These are phyloP conservation scores for Erythrophleum fordii DNA, from an alignment of 306 rosid genomes.

Conservation along the genomic window DNA sequence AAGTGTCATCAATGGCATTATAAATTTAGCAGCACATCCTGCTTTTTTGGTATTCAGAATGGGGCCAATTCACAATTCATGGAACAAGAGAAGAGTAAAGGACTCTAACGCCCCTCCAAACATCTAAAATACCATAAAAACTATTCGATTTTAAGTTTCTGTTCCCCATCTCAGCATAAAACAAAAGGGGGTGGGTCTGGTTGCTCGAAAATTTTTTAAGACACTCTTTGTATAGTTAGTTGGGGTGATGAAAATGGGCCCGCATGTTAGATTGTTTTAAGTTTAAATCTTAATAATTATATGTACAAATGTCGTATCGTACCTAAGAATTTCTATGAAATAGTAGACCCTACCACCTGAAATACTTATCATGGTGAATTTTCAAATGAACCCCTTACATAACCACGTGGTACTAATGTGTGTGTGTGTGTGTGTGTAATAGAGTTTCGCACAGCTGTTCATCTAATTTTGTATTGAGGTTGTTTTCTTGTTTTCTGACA, in stretches of 20 bases:
- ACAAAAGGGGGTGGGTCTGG: not conserved
- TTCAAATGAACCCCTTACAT: not conserved
- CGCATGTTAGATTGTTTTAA: not conserved
- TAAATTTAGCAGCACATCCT: not conserved
- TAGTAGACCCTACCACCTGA: not conserved
- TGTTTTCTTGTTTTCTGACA: not conserved
- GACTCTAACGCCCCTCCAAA: not conserved
- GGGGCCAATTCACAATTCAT: not conserved
- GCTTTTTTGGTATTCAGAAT: not conserved
- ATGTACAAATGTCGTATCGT: not conserved
- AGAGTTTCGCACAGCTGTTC: not conserved
- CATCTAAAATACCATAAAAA: not conserved
- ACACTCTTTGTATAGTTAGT: not conserved
- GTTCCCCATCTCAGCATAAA: not conserved
- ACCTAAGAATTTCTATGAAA: not conserved
- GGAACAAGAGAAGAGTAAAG: not conserved
- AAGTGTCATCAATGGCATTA: conserved; percentile 16
- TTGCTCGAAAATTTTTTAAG: not conserved
- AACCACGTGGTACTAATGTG: not conserved
- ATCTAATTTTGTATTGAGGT: not conserved
- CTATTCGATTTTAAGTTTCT: not conserved
- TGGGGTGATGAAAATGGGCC: not conserved
- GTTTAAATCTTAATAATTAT: no score
- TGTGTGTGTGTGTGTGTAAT: not conserved
- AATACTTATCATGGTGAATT: not conserved